A percentile compares a stretch with the other conserved stretches of the same genome.
phyloP scores from a whole-genome alignment of 164 flowering plant species.

The Protea cynaroides region DNA sequence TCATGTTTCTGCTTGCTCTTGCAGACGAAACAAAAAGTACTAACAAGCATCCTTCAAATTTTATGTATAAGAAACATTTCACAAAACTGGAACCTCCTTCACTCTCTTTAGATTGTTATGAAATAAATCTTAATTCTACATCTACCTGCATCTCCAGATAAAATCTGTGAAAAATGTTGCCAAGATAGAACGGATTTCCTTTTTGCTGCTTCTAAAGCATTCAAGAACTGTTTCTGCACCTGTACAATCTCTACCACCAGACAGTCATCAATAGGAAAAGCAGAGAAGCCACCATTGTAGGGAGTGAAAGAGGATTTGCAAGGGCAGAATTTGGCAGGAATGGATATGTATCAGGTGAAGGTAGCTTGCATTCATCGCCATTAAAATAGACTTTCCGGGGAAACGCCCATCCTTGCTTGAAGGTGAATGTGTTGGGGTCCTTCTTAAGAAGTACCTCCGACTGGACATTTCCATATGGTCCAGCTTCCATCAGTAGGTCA shows the following conservation, averaged over 20 bases:
- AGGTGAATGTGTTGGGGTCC: conserved; percentile 48
- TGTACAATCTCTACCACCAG: conserved; percentile 13
- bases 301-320: conserved; percentile 11
- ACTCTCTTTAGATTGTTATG: background rate
- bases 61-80: background rate
- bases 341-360: conserved; percentile 75
- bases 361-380: conserved; percentile 81
- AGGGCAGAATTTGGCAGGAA: conserved; percentile 55
- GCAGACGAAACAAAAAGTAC: too few species aligned
- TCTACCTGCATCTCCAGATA: background rate
- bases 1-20: too few species aligned
- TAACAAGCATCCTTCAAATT: background rate
- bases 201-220: conserved; percentile 8
- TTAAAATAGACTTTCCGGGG: conserved; percentile 80
- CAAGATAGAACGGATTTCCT: background rate
- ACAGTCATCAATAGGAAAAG: conserved; percentile 18
- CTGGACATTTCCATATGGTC: conserved; percentile 68
- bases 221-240: background rate
- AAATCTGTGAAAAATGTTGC: conserved; percentile 2
- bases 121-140: background rate
- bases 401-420: conserved; percentile 83
- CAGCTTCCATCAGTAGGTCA: conserved; percentile 77
- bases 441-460: conserved; percentile 72
- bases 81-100: background rate
- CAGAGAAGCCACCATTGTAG: conserved; percentile 17